These are phyloP conservation scores for Penicillium coffeae DNA, from an alignment of 495 filamentous ascomycete genomes.

Conservation along the genomic window DNA sequence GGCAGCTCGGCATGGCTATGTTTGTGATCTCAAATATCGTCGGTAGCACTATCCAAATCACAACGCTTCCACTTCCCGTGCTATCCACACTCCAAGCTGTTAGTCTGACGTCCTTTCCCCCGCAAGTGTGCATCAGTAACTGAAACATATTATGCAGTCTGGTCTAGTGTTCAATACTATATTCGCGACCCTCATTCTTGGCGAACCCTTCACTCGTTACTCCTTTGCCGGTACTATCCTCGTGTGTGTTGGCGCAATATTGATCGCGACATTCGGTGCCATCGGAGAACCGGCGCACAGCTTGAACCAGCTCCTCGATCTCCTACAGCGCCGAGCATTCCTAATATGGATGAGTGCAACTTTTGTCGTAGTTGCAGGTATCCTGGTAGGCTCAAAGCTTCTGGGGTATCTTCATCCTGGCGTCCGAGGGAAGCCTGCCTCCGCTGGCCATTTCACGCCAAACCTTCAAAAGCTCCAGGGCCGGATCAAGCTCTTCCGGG, in stretches of 20 bases:
- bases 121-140: not conserved
- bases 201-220: conserved; percentile 90
- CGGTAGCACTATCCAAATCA: conserved; percentile 96
- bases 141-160: conserved; percentile 41
- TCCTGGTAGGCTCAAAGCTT: conserved; percentile 57
- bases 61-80: conserved; percentile 89
- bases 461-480: conserved; percentile 25
- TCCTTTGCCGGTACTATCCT: conserved; percentile 85
- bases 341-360: conserved; percentile 88
- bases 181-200: conserved; percentile 88
- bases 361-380: conserved; percentile 61
- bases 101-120: conserved; percentile 17
- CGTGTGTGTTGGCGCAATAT: conserved; percentile 76
- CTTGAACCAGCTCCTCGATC: conserved; percentile 71
- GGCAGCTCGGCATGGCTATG: conserved; percentile 97
- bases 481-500: conserved; percentile 74
- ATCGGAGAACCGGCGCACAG: conserved; percentile 93
- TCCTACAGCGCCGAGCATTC: conserved; percentile 73
- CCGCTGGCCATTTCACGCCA: conserved; percentile 42
- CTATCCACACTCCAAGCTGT: conserved; percentile 91
- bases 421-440: conserved; percentile 28
- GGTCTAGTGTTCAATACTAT: conserved; percentile 98
- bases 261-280: conserved; percentile 93
- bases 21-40: conserved; percentile 92
- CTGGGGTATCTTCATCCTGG: conserved; percentile 49